These are phyloP conservation scores for Colletotrichum falcatum DNA, from an alignment of 2,329 filamentous ascomycete species.

Conservation along the genomic window DNA sequence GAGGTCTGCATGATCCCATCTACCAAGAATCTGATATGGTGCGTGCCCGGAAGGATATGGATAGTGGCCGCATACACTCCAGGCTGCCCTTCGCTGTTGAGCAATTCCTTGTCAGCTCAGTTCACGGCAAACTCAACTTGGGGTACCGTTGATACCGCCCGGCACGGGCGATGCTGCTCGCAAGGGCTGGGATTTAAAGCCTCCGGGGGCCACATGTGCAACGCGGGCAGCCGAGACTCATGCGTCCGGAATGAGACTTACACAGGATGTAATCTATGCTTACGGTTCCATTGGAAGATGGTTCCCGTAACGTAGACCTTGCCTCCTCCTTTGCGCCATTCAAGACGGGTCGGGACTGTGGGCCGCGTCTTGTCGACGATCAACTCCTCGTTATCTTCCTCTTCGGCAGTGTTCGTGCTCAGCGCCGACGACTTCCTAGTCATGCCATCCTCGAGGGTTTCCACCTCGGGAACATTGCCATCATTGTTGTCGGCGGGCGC, in stretches of 20 bases:
- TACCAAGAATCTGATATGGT: constrained; percentile 96
- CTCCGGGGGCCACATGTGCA: constrained; percentile 17
- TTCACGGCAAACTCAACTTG: constrained; percentile 30
- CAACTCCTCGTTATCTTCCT: constrained; percentile 82
- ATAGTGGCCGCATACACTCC: constrained; percentile 81
- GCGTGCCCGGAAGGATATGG: constrained; percentile 89
- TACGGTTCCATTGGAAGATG: constrained; percentile 97
- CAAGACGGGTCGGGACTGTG: constrained; percentile 84
- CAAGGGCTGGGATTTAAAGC: constrained; percentile 4
- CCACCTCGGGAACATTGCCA: constrained; percentile 64
- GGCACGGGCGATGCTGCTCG: constrained; percentile 5
- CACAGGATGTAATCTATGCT: constrained; percentile 88
- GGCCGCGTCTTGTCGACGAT: constrained; percentile 79
- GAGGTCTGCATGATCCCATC: constrained; percentile 94
- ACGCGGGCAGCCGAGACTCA: constrained; percentile 41
- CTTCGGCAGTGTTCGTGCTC: constrained; percentile 76
- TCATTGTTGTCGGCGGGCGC: constrained; percentile 75
- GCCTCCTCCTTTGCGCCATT: constrained; percentile 86
- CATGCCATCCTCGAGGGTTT: constrained; percentile 62
- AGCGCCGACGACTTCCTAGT: constrained; percentile 68
- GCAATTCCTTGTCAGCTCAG: constrained; percentile 11
- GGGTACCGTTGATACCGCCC: constrained; percentile 22
- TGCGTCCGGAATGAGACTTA: constrained; percentile 62
- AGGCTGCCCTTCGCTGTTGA: constrained; percentile 63
- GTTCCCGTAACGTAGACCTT: constrained; percentile 97